These are phyloP conservation scores for Pythium phragmiticola DNA, from an alignment of 352 stramenopile genomes.

Conservation along the genomic window DNA sequence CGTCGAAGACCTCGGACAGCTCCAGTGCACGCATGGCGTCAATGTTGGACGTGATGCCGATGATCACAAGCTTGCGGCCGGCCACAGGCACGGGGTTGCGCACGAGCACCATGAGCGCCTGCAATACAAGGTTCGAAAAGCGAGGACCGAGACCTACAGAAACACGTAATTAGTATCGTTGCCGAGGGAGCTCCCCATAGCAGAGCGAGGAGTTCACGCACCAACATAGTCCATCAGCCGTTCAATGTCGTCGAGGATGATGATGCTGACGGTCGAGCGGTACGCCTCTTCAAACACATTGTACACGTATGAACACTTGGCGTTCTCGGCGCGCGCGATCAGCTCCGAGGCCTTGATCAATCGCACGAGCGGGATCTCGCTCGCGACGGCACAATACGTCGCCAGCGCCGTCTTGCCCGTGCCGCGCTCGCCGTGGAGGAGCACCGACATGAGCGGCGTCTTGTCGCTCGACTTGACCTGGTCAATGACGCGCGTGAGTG, in stretches of 20 bases:
- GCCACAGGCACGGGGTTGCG: conserved; percentile 95
- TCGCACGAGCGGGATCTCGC: conserved; percentile 97
- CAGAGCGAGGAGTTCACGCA: conserved; percentile 25
- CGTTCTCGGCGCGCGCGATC: conserved; percentile 93
- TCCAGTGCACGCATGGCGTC: conserved; percentile 92
- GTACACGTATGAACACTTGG: conserved; percentile 95
- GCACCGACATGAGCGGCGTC: conserved; percentile 96
- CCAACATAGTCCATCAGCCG: conserved; percentile 97
- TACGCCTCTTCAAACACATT: conserved; percentile 98
- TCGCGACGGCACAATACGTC: conserved; percentile 95
- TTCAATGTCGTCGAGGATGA: conserved; percentile 99
- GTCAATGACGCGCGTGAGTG: conserved; percentile 92
- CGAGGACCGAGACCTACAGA: conserved; percentile 90
- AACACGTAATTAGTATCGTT: not conserved
- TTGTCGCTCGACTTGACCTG: conserved; percentile 93
- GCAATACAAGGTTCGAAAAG: conserved; percentile 98
- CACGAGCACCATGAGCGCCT: conserved; percentile 98
- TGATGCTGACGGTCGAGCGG: conserved; percentile 97
- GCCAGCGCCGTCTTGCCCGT: conserved; percentile 97
- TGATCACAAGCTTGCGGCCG: conserved; percentile 94
- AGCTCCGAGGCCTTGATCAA: conserved; percentile 98
- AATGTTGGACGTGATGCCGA: conserved; percentile 94
- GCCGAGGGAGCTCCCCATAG: not conserved
- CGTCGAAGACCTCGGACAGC: conserved; percentile 93
- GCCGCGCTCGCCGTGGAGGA: conserved; percentile 94